Evolutionary conservation across 768 basidiomycete genomes (phyloP).

Genomic region (Trametes villosa): DNA sequence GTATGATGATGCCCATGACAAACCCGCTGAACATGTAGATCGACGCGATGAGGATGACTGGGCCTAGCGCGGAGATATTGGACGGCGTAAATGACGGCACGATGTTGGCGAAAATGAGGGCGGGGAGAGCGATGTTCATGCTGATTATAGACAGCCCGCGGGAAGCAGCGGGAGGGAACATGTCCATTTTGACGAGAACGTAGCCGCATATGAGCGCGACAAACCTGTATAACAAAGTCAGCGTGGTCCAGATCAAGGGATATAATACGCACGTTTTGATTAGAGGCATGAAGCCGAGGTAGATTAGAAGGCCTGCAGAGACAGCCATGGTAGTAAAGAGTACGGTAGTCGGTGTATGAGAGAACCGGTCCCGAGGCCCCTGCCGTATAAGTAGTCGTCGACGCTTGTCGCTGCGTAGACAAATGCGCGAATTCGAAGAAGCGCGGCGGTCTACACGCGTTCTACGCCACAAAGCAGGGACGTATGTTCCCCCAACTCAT

Average conservation of each 20-base stretch:
- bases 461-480: background rate
- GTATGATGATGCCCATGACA: slow-evolving; percentile 42
- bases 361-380: background rate
- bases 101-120: slow-evolving; percentile 52
- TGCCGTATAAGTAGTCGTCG: slow-evolving; percentile 4
- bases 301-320: slow-evolving; percentile 34
- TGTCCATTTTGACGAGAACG: slow-evolving; percentile 39
- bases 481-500: background rate
- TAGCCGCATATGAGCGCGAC: slow-evolving; percentile 43
- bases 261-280: slow-evolving; percentile 34
- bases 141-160: slow-evolving; percentile 46
- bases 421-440: background rate
- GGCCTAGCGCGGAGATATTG: slow-evolving; percentile 51
- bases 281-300: slow-evolving; percentile 36
- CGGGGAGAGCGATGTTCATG: slow-evolving; percentile 51
- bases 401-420: background rate
- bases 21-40: slow-evolving; percentile 43
- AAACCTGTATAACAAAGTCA: slow-evolving; percentile 24
- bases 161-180: slow-evolving; percentile 44
- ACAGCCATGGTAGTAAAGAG: slow-evolving; percentile 19
- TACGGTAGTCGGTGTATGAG: background rate
- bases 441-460: slow-evolving; percentile 1
- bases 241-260: background rate
- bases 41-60: slow-evolving; percentile 46
- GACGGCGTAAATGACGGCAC: slow-evolving; percentile 49